Evolutionary conservation across 2,329 filamentous ascomycete genomes (phyloP), one percentile per base, ranked within the genome.

Genomic region (Orbilia oligospora): DNA sequence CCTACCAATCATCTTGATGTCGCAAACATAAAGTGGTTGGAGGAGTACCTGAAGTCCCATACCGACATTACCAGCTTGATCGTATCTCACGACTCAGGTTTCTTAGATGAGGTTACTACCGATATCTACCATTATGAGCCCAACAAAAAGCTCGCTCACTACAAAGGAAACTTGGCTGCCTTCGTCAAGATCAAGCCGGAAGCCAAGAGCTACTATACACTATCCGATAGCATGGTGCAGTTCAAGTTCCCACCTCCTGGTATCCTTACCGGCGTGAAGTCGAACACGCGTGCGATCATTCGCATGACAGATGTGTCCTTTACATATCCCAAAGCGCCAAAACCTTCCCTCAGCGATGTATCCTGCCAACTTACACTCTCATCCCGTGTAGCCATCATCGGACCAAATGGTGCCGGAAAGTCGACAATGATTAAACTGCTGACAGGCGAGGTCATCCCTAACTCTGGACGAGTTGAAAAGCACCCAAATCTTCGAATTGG

Each of bases 1-100:
- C 96, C 96, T 85, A 99, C 96, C 83, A 99, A 99, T 87, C 96
- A 99, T 86, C 88, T 99, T 84, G 96, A 99, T 84, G 94, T 98
- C 82, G 91, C 91, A 83, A 98, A 98, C 85, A 94, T 99, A 82
- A 93, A 92, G 81, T 99, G 96, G 96, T 86, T 99, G 58, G 92
- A 97, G 85, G 91, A 94, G 81, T 99, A 99, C 85, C 90, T 99
- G 82, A 97, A 97, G 88, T 89, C 89, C n/a, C 94, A 99, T 86
- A 92, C 93, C 5, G 93, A 98, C 64, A 98, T 98, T 83, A 99
- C 96, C 79, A 97, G 93, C 83, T 87, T 99, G 87, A 98, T 99
- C 83, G 96, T 99, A 81, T 97, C 93, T 84, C 96, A 99, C 92
- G 96, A 99, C 89, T 98, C 95, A 2, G 91, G 92, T 22, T 99